phyloP scores from a whole-genome alignment of 352 stramenopile species.

The Globisporangium cylindrosporum region DNA sequence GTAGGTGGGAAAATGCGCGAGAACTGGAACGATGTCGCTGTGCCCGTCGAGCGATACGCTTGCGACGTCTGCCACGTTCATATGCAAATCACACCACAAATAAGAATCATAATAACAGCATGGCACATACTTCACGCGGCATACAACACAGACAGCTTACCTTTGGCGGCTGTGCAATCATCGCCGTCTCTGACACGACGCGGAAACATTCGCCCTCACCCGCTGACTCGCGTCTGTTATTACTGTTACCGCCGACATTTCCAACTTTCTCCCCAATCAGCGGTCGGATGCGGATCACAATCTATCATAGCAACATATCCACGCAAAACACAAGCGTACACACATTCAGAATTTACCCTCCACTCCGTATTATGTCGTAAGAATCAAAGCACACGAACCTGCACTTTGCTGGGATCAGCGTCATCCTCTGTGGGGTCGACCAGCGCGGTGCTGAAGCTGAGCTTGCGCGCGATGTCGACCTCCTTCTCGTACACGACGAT shows the following conservation, averaged over 20 bases:
- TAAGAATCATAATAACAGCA: not conserved
- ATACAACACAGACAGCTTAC: slow-evolving; percentile 1
- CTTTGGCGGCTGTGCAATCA: slow-evolving; percentile 69
- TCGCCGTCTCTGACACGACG: slow-evolving; percentile 55
- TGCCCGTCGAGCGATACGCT: slow-evolving; percentile 71
- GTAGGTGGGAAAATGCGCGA: slow-evolving; percentile 76
- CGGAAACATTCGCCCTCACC: slow-evolving; percentile 54
- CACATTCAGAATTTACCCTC: not conserved
- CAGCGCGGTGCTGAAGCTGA: slow-evolving; percentile 65
- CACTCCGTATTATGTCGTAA: not conserved
- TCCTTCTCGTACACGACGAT: slow-evolving; percentile 16
- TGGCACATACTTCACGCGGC: not conserved
- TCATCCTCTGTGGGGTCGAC: slow-evolving; percentile 19
- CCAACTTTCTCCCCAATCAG: slow-evolving; percentile 16
- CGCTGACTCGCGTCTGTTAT: not conserved
- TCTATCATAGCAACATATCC: slow-evolving; percentile 23
- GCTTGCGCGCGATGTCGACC: slow-evolving; percentile 48
- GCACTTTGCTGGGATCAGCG: slow-evolving; percentile 21
- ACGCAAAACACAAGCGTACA: not conserved
- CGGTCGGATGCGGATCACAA: slow-evolving; percentile 70
- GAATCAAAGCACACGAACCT: slow-evolving; percentile 13
- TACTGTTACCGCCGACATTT: not conserved
- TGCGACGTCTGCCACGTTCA: slow-evolving; percentile 38
- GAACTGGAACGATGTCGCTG: slow-evolving; percentile 78
- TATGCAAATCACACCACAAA: not conserved